Conservation (phyloP, 164 flowering plant genomes). For the Piper betle region DNA sequence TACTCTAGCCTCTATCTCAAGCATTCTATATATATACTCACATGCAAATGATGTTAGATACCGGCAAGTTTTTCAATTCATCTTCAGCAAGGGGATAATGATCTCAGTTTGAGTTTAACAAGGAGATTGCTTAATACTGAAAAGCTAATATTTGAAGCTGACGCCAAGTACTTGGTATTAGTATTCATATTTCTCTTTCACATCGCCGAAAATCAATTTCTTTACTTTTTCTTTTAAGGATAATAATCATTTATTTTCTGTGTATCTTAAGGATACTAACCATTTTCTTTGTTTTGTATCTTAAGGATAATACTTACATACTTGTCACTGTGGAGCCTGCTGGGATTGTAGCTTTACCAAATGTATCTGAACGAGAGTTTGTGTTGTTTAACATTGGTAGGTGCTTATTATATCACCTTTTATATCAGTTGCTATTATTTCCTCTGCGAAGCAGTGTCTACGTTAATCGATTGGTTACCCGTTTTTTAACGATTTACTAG, state of each 20-base stretch:
- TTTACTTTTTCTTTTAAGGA: too few species aligned
- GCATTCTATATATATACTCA: conserved; percentile 7
- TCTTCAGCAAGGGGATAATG: conserved; percentile 27
- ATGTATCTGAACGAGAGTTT: conserved; percentile 39
- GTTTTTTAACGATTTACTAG: too few species aligned
- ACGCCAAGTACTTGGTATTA: conserved; percentile 20
- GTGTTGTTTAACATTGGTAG: conserved; percentile 80
- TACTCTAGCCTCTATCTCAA: too few species aligned
- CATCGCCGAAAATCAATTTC: too few species aligned
- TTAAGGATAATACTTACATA: conserved; percentile 17
- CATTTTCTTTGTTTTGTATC: too few species aligned
- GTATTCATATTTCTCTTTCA: conserved; percentile 2
- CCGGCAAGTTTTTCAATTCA: conserved; percentile 73
- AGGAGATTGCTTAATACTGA: conserved; percentile 84
- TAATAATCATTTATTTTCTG: too few species aligned
- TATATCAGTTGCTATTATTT: background rate
- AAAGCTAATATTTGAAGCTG: conserved; percentile 67
- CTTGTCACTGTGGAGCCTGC: conserved; percentile 72
- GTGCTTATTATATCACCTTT: background rate
- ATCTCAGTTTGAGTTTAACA: conserved; percentile 17
- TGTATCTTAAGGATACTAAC: too few species aligned
- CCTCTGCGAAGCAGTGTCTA: background rate
- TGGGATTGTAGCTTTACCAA: conserved; percentile 68
- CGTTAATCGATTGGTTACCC: too few species aligned
- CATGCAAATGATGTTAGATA: conserved; percentile 27